Conservation (phyloP, 257 asterid species). For the Schizonepeta tenuifolia region DNA sequence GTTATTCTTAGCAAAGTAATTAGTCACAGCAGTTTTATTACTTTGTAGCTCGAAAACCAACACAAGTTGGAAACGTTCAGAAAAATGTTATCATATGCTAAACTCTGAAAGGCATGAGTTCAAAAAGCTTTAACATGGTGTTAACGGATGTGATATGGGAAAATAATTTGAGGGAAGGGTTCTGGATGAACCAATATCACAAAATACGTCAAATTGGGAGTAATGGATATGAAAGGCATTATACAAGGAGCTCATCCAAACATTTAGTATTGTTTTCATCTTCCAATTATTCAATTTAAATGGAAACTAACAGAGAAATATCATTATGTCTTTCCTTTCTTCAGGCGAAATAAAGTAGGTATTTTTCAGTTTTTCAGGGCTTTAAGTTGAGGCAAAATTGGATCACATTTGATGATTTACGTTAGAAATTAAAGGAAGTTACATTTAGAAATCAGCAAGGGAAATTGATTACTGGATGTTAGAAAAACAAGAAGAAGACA, state of each 20-base stretch:
- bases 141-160: neutral
- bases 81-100: slow-evolving; percentile 12
- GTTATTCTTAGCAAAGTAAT: slow-evolving; percentile 10
- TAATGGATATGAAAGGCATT: neutral
- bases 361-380: neutral
- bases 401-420: neutral
- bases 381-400: slow-evolving; percentile 22
- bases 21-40: slow-evolving; percentile 4
- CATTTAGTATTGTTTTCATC: neutral
- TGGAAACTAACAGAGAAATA: neutral
- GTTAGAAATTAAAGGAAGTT: slow-evolving; percentile 13
- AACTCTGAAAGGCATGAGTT: slow-evolving; percentile 1
- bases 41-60: slow-evolving; percentile 7
- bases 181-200: neutral
- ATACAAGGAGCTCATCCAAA: neutral
- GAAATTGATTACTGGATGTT: slow-evolving; percentile 3
- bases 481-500: slow-evolving; percentile 9
- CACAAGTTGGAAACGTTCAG: neutral
- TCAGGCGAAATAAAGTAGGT: slow-evolving; percentile 6
- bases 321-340: slow-evolving; percentile 1
- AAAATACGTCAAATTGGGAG: neutral
- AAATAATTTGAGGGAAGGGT: neutral
- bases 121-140: neutral
- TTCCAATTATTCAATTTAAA: neutral
- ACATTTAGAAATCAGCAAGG: neutral